Evolutionary conservation across 2,329 filamentous ascomycete genomes (phyloP), one percentile per base, ranked within the genome.

Genomic region (Trichophyton rubrum): DNA sequence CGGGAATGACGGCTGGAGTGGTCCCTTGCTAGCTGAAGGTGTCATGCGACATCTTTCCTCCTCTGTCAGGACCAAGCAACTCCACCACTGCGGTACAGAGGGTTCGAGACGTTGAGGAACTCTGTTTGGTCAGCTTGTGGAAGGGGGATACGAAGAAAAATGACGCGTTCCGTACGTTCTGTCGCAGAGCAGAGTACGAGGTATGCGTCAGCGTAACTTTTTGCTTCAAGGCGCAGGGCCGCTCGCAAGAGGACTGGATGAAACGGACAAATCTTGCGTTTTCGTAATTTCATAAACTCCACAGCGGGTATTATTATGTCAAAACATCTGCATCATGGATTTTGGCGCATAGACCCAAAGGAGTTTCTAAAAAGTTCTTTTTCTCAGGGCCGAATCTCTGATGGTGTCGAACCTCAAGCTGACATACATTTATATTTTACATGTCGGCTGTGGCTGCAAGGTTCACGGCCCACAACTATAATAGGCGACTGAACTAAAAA

Each of bases 21-120:
- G 8, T 20, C 5, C 5, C 8, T 35, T 8, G 24, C 49, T 35
- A 6, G 20, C 17, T 30, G 49, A 24, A 53, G 49, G 49, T 55
- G 49, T 55, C 49, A 55, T 55, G 49, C 49, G 49, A 55, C 49
- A 55, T 15, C 30, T 55, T 55, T 55, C 49, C 49, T 55, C 27
- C 49, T 55, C 49, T 35, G 49, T 55, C 24, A 55, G 27, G 4
- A 53, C 47, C 9, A 35, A 35, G 33, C 33, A 35, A 35, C 33
- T 53, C 47, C 49, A 35, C 49, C 8, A 2, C 15, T n/a, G 5
- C 49, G 49, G 49, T 33, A n/a, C n/a, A 55, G 49, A 55, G 24
- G 49, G 49, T 55, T 55, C 49, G 24, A 55, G 49, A 35, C 49
- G 49, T 35, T 55, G 27, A 35, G 7, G 30, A 55, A 55, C 49